phyloP scores from a whole-genome alignment of 75 land plant genomes.

The Pinus tabuliformis region DNA sequence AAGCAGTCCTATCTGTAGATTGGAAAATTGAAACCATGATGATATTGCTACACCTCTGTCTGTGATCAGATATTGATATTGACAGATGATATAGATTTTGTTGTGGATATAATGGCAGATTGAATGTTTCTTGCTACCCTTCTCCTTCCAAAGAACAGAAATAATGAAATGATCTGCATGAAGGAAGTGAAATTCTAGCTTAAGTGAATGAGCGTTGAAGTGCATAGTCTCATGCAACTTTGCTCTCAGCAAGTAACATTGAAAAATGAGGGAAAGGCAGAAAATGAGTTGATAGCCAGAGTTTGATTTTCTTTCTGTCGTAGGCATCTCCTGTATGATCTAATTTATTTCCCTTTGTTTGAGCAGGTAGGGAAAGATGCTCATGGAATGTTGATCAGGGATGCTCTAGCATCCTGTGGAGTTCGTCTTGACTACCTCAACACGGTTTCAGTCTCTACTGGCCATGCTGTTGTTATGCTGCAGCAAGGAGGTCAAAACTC shows the following conservation, averaged over 20 bases:
- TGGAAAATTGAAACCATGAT: background rate
- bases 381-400: constrained; percentile 64
- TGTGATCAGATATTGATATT: background rate
- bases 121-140: background rate
- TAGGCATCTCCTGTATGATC: background rate
- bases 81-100: background rate
- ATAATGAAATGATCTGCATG: background rate
- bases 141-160: background rate
- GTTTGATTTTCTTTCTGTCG: background rate
- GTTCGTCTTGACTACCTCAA: constrained; percentile 60
- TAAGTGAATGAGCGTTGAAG: background rate
- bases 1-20: background rate
- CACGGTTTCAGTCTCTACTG: constrained; percentile 63
- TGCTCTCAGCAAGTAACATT: background rate
- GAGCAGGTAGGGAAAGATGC: constrained; percentile 77
- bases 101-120: background rate
- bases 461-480: constrained; percentile 97
- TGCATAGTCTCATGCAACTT: background rate
- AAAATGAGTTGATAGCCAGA: background rate
- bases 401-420: constrained; percentile 59
- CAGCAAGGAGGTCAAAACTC: constrained; percentile 86
- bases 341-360: background rate
- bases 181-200: background rate
- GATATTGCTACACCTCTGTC: background rate
- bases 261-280: background rate